phyloP scores from a whole-genome alignment of 83 land plant species.

The Picea mariana region DNA sequence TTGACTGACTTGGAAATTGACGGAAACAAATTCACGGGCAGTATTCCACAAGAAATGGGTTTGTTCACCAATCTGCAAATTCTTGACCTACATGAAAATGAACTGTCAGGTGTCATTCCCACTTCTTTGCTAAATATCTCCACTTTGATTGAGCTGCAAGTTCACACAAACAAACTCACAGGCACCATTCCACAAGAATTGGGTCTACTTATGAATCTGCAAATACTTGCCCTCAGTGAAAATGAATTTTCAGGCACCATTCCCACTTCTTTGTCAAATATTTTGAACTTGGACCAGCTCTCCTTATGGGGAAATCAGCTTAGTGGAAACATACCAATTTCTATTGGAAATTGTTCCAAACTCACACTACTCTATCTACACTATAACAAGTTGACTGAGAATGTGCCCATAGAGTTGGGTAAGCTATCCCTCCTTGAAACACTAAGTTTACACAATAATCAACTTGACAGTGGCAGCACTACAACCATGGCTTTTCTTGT shows the following conservation, averaged over 20 bases:
- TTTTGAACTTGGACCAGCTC: conserved; percentile 17
- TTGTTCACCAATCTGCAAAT: conserved; percentile 17
- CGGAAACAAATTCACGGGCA: conserved; percentile 32
- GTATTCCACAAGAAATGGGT: conserved; percentile 19
- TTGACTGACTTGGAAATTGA: conserved; percentile 6
- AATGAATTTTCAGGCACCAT: conserved; percentile 31
- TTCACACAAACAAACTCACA: conserved; percentile 14
- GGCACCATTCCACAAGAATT: conserved; percentile 27
- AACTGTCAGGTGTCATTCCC: conserved; percentile 33
- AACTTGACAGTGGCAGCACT: too few relatives aligned
- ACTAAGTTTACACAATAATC: too few relatives aligned
- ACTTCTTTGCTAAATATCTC: conserved; percentile 1
- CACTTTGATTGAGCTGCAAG: not conserved
- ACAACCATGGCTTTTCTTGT: too few relatives aligned
- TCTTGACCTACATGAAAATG: conserved; percentile 43
- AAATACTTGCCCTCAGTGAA: conserved; percentile 15
- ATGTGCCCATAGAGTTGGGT: too few relatives aligned
- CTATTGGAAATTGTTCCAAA: conserved; percentile 16
- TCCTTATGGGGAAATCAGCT: conserved; percentile 11
- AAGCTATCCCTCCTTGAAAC: too few relatives aligned
- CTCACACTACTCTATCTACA: conserved; percentile 11
- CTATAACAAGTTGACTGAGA: conserved; percentile 13
- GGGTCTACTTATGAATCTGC: conserved; percentile 16
- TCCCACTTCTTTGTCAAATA: conserved; percentile 25
- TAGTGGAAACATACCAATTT: conserved; percentile 13